These are phyloP conservation scores for Didymellaceae sp. DNA, from an alignment of 2,329 filamentous ascomycete species.

Conservation along the genomic window DNA sequence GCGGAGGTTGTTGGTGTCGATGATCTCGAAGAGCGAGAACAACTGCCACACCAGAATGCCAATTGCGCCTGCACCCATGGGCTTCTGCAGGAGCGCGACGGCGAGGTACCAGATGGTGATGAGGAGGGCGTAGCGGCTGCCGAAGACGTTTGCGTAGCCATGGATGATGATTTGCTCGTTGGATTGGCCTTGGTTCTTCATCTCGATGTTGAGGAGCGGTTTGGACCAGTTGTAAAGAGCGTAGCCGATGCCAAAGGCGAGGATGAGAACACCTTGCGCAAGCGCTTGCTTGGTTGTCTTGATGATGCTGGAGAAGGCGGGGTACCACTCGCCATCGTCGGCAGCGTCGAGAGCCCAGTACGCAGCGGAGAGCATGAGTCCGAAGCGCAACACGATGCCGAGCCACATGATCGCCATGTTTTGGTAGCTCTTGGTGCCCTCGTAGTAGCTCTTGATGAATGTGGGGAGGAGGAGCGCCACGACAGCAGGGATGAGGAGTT, in stretches of 20 bases:
- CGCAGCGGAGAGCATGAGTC: slow-evolving; percentile 74
- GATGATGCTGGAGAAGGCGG: slow-evolving; percentile 58
- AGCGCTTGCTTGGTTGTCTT: slow-evolving; percentile 78
- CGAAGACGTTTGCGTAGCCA: slow-evolving; percentile 92
- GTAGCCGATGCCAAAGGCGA: slow-evolving; percentile 83
- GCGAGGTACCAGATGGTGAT: slow-evolving; percentile 78
- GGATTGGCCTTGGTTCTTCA: slow-evolving; percentile 32
- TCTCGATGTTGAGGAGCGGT: slow-evolving; percentile 78
- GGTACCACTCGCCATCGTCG: slow-evolving; percentile 83
- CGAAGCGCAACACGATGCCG: slow-evolving; percentile 76
- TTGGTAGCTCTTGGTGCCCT: slow-evolving; percentile 84
- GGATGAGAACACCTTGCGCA: slow-evolving; percentile 79
- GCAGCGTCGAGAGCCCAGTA: slow-evolving; percentile 93
- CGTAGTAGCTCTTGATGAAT: slow-evolving; percentile 80
- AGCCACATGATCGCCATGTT: slow-evolving; percentile 87
- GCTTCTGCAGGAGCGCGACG: slow-evolving; percentile 84
- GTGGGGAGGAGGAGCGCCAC: slow-evolving; percentile 74
- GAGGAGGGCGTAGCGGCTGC: slow-evolving; percentile 85
- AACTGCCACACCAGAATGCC: slow-evolving; percentile 87
- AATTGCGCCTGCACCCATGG: slow-evolving; percentile 88
- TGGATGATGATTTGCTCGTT: slow-evolving; percentile 72
- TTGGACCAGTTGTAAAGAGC: slow-evolving; percentile 86
- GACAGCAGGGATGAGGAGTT: slow-evolving; percentile 79
- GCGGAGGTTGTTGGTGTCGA: slow-evolving; percentile 67
- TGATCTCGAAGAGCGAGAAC: slow-evolving; percentile 72